Evolutionary conservation across 1,139 yeast genomes (phyloP).

Genomic region (Nakaseomyces glabratus): DNA sequence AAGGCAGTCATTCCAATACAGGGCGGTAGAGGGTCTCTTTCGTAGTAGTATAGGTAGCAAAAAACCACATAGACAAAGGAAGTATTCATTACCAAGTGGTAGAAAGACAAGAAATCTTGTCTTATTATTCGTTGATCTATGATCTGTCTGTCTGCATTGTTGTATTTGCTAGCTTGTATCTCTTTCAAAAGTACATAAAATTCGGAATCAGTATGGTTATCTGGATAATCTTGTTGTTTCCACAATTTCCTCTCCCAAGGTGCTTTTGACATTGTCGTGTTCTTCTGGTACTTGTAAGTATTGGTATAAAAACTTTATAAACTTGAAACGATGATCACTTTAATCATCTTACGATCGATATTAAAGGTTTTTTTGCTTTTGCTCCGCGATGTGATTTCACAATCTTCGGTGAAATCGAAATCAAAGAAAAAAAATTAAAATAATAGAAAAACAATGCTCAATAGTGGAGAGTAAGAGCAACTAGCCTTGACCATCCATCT

Average conservation of each 20-base stretch:
- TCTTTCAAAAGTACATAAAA: constrained; percentile 74
- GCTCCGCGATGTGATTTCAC: no score
- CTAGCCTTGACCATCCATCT: no score
- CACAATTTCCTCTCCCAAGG: constrained; percentile 82
- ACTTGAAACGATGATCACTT: no score
- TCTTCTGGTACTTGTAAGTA: no score
- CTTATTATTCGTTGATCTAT: constrained; percentile 46
- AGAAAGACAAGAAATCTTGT: constrained; percentile 32
- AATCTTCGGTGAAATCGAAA: no score
- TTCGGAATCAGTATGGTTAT: constrained; percentile 76
- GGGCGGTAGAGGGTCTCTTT: constrained; percentile 17
- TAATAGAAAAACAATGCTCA: no score
- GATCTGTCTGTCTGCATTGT: constrained; percentile 12
- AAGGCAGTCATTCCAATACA: constrained; percentile 7
- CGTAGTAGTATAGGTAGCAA: constrained; percentile 32
- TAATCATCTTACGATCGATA: no score
- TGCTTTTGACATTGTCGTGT: constrained; percentile 16
- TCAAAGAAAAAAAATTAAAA: no score
- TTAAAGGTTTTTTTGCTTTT: no score
- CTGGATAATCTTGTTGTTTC: constrained; percentile 80
- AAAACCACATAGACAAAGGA: constrained; percentile 31
- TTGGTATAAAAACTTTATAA: no score
- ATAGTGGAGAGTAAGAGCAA: no score
- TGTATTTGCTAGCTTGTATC: constrained; percentile 35
- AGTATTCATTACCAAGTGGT: constrained; percentile 29